These are phyloP conservation scores for Verticillium tricorpus DNA, from an alignment of 2,329 filamentous ascomycete genomes.

Conservation along the genomic window DNA sequence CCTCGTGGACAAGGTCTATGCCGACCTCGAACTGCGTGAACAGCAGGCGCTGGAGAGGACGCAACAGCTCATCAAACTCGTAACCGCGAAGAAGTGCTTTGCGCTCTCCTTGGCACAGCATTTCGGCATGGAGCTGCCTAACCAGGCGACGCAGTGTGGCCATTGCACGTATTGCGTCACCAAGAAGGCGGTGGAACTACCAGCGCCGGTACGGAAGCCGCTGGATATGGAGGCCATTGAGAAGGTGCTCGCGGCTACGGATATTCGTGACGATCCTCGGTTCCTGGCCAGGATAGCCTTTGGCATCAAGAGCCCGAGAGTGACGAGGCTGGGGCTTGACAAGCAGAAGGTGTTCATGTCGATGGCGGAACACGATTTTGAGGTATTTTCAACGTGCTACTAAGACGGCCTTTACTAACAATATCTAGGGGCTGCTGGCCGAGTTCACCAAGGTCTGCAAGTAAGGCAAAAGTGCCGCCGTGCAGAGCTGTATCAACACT, in stretches of 20 bases:
- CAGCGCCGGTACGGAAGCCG: conserved; percentile 29
- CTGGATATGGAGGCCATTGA: conserved; percentile 35
- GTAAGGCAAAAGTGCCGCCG: background rate
- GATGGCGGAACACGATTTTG: conserved; percentile 50
- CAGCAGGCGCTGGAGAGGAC: conserved; percentile 47
- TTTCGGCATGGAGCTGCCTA: conserved; percentile 50
- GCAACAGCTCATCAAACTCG: conserved; percentile 44
- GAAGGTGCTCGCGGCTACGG: conserved; percentile 32
- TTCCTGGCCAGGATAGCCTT: conserved; percentile 58
- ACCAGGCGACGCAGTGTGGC: conserved; percentile 40
- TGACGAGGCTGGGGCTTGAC: conserved; percentile 42
- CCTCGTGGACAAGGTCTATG: conserved; percentile 43
- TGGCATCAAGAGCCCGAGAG: conserved; percentile 55
- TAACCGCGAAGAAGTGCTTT: conserved; percentile 49
- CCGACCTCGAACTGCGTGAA: conserved; percentile 47
- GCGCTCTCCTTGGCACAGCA: conserved; percentile 47
- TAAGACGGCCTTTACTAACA: background rate
- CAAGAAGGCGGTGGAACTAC: conserved; percentile 29
- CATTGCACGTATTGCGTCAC: conserved; percentile 49
- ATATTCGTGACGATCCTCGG: conserved; percentile 50
- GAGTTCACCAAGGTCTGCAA: conserved; percentile 24
- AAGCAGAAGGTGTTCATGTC: conserved; percentile 43
- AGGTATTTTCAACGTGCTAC: conserved; percentile 24
- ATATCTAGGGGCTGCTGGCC: conserved; percentile 16
- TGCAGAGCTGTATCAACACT: background rate